Evolutionary conservation across 208 protist genomes (phyloP).

Genomic region (Acanthamoeba quina): DNA sequence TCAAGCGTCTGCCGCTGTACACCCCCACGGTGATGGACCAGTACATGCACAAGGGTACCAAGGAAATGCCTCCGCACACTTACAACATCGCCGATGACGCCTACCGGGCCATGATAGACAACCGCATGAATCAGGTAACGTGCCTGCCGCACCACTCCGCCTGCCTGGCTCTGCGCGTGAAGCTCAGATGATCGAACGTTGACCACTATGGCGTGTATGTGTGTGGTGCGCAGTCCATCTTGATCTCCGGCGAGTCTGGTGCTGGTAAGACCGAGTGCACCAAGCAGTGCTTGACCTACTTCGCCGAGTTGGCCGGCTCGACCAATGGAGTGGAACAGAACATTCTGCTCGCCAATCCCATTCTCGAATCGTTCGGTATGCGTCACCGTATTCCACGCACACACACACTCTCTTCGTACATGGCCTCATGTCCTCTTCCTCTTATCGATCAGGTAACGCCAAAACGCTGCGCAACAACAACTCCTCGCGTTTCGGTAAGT

Average conservation of each 20-base stretch:
- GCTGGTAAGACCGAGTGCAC: slow-evolving; percentile 89
- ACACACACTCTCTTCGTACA: neutral
- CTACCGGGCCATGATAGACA: slow-evolving; percentile 73
- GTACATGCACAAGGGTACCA: slow-evolving; percentile 81
- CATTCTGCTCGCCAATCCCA: neutral
- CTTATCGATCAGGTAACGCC: slow-evolving; percentile 86
- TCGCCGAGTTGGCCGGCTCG: slow-evolving; percentile 82
- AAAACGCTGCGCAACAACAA: slow-evolving; percentile 89
- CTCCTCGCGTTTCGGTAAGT: slow-evolving; percentile 89
- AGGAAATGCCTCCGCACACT: slow-evolving; percentile 83
- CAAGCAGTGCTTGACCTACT: slow-evolving; percentile 90
- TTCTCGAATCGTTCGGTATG: slow-evolving; percentile 22
- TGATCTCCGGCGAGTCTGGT: slow-evolving; percentile 88
- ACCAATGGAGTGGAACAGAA: neutral
- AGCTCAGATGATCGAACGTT: slow-evolving; percentile 71
- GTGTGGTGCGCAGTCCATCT: neutral
- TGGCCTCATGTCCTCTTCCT: neutral
- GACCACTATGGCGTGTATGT: slow-evolving; percentile 77
- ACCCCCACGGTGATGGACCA: slow-evolving; percentile 84
- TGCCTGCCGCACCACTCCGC: neutral
- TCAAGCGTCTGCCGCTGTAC: slow-evolving; percentile 82
- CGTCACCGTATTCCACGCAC: neutral
- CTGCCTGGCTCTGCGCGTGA: slow-evolving; percentile 67
- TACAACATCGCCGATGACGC: slow-evolving; percentile 85
- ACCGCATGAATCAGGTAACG: slow-evolving; percentile 63